A percentile compares a stretch with the other conserved stretches of the same genome.
Evolutionary conservation across 108 stramenopile genomes (phyloP).

Genomic region (Cyclotella baltica): DNA sequence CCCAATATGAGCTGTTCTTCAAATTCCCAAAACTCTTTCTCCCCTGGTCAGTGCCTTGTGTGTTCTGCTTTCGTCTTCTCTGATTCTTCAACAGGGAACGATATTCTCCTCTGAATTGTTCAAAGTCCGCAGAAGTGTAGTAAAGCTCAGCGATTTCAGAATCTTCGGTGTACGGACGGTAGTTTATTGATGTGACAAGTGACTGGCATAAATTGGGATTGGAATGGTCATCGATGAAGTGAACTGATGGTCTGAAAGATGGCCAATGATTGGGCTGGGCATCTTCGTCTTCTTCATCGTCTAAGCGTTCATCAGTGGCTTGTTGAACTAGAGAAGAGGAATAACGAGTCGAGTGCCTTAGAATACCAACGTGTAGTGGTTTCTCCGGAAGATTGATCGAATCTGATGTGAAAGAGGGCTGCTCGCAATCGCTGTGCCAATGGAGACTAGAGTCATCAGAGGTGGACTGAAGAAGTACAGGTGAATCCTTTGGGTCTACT

Average conservation of each 20-base stretch:
- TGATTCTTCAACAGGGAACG: slow-evolving; percentile 1
- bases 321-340: neutral
- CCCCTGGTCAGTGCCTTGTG: neutral
- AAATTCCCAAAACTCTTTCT: neutral
- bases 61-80: neutral
- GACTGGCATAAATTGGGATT: neutral
- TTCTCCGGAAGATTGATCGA: neutral
- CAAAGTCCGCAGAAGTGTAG: slow-evolving; percentile 17
- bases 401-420: neutral
- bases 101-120: slow-evolving; percentile 28
- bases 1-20: neutral
- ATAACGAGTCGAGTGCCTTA: neutral
- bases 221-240: slow-evolving; percentile 14
- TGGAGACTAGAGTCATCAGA: neutral
- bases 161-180: slow-evolving; percentile 17
- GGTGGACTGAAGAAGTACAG: neutral
- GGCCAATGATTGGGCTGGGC: slow-evolving; percentile 25
- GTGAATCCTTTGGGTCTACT: neutral
- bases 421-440: too few relatives aligned
- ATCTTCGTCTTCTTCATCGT: neutral
- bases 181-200: slow-evolving; percentile 21
- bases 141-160: slow-evolving; percentile 15
- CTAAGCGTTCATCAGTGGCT: neutral
- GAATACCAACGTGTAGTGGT: neutral
- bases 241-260: neutral